phyloP scores from a whole-genome alignment of 768 basidiomycete genomes.

The Phylloporus scabripes region DNA sequence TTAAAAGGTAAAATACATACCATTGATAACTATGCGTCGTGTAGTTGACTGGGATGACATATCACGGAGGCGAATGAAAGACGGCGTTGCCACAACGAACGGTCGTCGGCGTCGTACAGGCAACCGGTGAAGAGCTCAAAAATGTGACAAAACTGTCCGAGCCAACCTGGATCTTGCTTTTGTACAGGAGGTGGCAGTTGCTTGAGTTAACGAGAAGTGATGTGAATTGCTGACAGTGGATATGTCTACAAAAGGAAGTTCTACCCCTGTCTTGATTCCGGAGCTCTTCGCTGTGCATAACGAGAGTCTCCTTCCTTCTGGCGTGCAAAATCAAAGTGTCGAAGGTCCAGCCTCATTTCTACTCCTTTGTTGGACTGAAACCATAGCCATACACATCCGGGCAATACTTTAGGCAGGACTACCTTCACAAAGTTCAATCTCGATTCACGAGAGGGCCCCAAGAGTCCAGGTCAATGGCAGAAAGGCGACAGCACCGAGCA shows the following conservation, averaged over 20 bases:
- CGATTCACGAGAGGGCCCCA: no score
- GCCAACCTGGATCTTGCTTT: not conserved
- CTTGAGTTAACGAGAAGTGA: not conserved
- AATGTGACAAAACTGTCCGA: not conserved
- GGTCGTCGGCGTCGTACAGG: not conserved
- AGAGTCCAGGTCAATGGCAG: no score
- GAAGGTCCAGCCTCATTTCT: no score
- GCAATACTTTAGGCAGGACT: no score
- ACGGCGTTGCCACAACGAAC: not conserved
- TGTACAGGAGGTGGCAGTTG: not conserved
- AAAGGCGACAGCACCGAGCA: no score
- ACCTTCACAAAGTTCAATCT: no score
- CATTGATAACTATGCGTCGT: conserved; percentile 43
- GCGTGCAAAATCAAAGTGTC: no score
- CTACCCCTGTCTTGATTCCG: not conserved
- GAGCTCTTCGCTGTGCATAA: no score
- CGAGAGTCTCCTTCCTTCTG: no score
- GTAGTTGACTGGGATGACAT: conserved; percentile 31
- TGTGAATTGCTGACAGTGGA: not conserved
- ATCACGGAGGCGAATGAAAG: not conserved
- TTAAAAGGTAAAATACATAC: conserved; percentile 22
- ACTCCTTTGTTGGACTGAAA: no score
- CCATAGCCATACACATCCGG: no score
- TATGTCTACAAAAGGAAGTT: not conserved
- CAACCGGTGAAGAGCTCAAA: not conserved